A percentile compares a stretch with the other conserved stretches of the same genome.
Evolutionary conservation across 2,329 filamentous ascomycete species (phyloP).

Genomic region (Sporothrix inflata): DNA sequence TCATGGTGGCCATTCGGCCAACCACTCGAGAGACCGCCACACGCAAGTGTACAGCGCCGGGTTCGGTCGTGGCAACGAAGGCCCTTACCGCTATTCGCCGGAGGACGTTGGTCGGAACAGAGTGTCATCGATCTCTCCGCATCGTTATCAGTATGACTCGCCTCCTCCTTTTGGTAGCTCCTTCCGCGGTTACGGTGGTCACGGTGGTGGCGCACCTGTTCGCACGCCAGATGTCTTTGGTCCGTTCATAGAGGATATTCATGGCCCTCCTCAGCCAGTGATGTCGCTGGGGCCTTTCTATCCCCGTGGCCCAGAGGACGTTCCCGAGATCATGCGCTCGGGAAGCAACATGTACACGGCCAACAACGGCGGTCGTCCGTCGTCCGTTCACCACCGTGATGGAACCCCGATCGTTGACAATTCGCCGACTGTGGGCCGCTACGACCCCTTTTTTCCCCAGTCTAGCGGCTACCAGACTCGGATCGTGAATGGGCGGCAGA

Average conservation of each 20-base stretch:
- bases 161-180: not conserved
- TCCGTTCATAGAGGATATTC: not conserved
- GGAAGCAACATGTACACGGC: not conserved
- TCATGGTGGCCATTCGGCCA: too few species aligned
- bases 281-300: not conserved
- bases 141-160: too few species aligned
- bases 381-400: not conserved
- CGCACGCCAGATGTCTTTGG: not conserved
- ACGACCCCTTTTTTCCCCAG: not conserved
- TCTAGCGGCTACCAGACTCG: not conserved
- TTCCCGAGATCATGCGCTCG: not conserved
- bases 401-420: not conserved
- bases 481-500: too few species aligned
- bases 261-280: not conserved
- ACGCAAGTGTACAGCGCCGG: not conserved
- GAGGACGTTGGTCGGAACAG: too few species aligned
- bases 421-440: not conserved
- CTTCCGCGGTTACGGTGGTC: not conserved
- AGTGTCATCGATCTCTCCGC: too few species aligned
- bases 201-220: not conserved
- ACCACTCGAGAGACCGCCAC: not conserved
- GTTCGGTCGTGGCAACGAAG: not conserved
- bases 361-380: not conserved
- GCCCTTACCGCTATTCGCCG: not conserved
- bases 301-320: not conserved